Evolutionary conservation across 371 early-diverging fungal genomes (phyloP), one percentile per base, ranked within the genome.

Genomic region (Batrachochytrium dendrobatidis): DNA sequence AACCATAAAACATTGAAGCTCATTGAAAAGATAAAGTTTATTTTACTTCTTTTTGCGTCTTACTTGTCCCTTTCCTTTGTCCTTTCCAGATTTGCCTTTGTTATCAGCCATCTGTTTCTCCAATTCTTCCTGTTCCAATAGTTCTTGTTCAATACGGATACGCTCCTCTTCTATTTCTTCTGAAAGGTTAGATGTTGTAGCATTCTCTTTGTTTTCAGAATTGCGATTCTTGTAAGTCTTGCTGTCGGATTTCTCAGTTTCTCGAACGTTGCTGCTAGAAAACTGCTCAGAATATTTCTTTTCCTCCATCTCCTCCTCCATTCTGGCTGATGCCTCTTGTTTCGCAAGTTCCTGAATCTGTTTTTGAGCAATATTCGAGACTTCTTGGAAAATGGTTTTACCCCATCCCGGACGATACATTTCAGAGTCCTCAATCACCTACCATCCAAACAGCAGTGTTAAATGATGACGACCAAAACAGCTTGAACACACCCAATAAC

Each of bases 371-470:
- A 91, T 82, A 65, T 89, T 86, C 15, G 86, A 81, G 3, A 92
- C 93, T 26, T 89, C 86, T 33, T 84, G 83, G 59, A 94, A 87
- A 56, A 95, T 88, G 1, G 80, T 81, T 53, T 86, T 82, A 26
- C 90, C 88, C 95, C 94, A 94, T 1, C 87, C 86, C 6, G 62
- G n/a, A 18, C 56, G 34, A 61, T 66, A 71, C 25, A 72, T 31
- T 17, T 75, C 71, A 12, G 76, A 71, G 49, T 75, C 76, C 17
- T 66, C 68, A 45, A 69, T 53, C 35, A 75, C 56, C 75, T 74
- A 53, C 18, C 17, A 48, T 25, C 6, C 20, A 48, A 34, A 6
- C 25, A 35, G 34, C n/a, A 12, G 39, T 39, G 6, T 6, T 12
- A 30, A 56, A 10, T 22, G 57, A 7, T 6, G n/a, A 8, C 15